Conservation (phyloP, 768 basidiomycete genomes). For the Suillus hirtellus region DNA sequence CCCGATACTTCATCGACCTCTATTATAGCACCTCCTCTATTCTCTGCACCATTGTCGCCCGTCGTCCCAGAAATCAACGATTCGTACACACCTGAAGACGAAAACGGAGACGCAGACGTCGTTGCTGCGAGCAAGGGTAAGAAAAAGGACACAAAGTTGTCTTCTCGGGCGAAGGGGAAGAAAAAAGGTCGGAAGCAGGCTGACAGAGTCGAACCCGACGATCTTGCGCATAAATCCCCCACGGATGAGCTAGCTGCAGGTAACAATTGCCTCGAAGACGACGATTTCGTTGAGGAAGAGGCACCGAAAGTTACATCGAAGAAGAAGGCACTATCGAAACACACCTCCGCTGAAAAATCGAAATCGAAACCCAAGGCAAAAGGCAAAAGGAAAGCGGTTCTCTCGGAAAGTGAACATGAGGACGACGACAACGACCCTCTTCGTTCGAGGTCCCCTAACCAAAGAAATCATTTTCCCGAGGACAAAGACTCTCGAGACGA, state of each 20-base stretch:
- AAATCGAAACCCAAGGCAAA: constrained; percentile 35
- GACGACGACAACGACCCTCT: constrained; percentile 5
- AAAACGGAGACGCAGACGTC: neutral
- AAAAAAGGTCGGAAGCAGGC: constrained; percentile 31
- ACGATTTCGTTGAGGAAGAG: constrained; percentile 6
- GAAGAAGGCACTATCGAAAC: constrained; percentile 23
- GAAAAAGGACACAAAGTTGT: constrained; percentile 23
- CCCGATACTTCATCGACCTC: neutral
- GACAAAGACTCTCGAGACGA: too few species aligned
- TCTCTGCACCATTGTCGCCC: too few species aligned
- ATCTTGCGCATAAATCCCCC: constrained; percentile 11
- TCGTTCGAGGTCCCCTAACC: neutral
- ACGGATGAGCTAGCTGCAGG: neutral
- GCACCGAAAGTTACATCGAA: constrained; percentile 11
- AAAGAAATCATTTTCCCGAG: neutral
- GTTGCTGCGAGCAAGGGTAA: constrained; percentile 13
- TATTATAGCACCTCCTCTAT: too few species aligned
- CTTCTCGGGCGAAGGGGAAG: constrained; percentile 27
- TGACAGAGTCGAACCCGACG: constrained; percentile 17
- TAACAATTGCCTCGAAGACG: constrained; percentile 5
- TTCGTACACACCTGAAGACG: neutral
- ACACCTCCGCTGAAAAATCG: neutral
- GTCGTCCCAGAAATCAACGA: neutral
- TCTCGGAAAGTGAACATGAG: constrained; percentile 31
- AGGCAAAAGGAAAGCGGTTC: constrained; percentile 28